Conservation (phyloP, 441 rosid species). For the Brassica balearica region DNA sequence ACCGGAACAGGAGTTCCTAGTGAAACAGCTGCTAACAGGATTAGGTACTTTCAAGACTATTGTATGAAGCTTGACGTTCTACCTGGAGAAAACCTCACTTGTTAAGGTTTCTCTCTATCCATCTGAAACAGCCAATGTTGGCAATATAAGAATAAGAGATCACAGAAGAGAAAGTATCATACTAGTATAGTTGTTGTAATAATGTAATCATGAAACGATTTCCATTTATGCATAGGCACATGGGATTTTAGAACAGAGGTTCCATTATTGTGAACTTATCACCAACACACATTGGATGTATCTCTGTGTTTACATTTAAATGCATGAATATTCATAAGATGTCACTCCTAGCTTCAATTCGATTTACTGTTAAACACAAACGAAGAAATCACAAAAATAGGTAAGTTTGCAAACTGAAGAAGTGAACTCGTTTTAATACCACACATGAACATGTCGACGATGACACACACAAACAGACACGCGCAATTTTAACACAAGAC, state of each 20-base stretch:
- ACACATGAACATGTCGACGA: too few relatives aligned
- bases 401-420: too few relatives aligned
- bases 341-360: neutral
- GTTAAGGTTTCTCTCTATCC: slow-evolving; percentile 14
- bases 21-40: slow-evolving; percentile 35
- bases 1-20: slow-evolving; percentile 29
- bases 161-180: neutral
- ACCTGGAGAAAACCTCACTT: slow-evolving; percentile 32
- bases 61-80: slow-evolving; percentile 48
- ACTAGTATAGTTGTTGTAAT: slow-evolving; percentile 10
- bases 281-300: neutral
- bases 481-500: too few relatives aligned
- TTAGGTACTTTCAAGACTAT: slow-evolving; percentile 47
- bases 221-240: neutral
- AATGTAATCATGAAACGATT: neutral
- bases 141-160: slow-evolving; percentile 23
- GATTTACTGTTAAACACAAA: neutral
- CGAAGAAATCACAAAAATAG: too few relatives aligned
- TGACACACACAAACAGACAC: too few relatives aligned
- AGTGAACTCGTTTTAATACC: too few relatives aligned
- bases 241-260: neutral
- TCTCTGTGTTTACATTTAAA: neutral
- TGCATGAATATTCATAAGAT: neutral
- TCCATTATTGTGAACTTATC: neutral
- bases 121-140: neutral